Conservation (phyloP, 2,329 filamentous ascomycete genomes). For the Aureobasidium sp. region DNA sequence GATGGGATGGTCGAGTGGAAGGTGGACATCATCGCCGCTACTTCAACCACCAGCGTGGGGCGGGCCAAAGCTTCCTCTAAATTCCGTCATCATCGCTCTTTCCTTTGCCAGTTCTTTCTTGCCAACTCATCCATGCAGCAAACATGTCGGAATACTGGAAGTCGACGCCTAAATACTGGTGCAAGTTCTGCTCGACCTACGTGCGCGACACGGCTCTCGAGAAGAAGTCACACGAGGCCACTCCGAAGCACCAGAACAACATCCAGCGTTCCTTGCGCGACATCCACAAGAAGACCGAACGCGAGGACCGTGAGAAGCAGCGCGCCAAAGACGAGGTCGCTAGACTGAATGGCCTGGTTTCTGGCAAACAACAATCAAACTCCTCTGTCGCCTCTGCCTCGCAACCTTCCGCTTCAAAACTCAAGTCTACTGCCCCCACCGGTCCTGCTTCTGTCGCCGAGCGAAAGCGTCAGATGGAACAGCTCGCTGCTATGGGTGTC, state of each 20-base stretch:
- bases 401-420: constrained; percentile 26
- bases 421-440: constrained; percentile 22
- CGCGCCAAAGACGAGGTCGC: constrained; percentile 77
- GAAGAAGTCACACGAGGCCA: constrained; percentile 43
- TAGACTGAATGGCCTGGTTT: constrained; percentile 69
- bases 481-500: constrained; percentile 81
- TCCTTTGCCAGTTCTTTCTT: background rate
- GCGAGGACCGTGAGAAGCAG: constrained; percentile 71
- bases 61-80: background rate
- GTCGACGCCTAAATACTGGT: constrained; percentile 95
- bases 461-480: constrained; percentile 74
- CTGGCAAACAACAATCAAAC: constrained; percentile 30
- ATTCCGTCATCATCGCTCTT: background rate
- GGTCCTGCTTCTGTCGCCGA: constrained; percentile 51
- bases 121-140: background rate
- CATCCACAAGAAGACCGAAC: constrained; percentile 76
- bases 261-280: constrained; percentile 86
- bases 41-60: background rate
- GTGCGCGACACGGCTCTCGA: constrained; percentile 91
- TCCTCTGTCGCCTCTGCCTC: constrained; percentile 19
- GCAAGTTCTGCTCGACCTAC: constrained; percentile 88
- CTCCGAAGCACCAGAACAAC: constrained; percentile 41
- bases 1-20: background rate
- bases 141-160: constrained; percentile 98
- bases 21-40: background rate